Percentiles rank a stretch among this genome's conserved stretches.
Conservation (phyloP, 805 yeast species). For the Candida sanyiensis region DNA sequence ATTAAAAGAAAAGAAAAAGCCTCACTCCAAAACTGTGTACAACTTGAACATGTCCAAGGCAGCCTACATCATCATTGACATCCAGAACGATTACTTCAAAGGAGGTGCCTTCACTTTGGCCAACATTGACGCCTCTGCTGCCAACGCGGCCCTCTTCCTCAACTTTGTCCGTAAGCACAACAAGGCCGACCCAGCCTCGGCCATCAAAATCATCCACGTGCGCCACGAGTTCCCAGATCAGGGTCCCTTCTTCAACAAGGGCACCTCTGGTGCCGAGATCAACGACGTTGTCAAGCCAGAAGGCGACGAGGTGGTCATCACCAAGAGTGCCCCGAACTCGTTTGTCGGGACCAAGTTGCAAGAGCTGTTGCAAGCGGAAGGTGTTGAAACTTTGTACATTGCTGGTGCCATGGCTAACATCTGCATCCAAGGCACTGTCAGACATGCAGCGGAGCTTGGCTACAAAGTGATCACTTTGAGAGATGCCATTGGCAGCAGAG, state of each 20-base stretch:
- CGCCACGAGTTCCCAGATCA: conserved; percentile 9
- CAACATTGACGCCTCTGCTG: conserved; percentile 12
- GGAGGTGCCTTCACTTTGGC: conserved; percentile 13
- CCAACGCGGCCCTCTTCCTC: conserved; percentile 12
- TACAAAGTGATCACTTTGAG: conserved; percentile 13
- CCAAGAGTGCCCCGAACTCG: conserved; percentile 15
- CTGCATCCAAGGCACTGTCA: conserved; percentile 19
- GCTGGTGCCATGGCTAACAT: conserved; percentile 21
- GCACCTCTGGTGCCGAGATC: conserved; percentile 13
- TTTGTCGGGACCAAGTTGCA: conserved; percentile 14
- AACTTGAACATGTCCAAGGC: conserved; percentile 8
- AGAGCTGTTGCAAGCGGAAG: conserved; percentile 7
- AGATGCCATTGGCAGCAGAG: conserved; percentile 19
- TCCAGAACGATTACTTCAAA: conserved; percentile 21
- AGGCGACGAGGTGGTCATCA: conserved; percentile 10
- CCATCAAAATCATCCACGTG: conserved; percentile 13
- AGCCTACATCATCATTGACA: conserved; percentile 15
- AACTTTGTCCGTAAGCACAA: conserved; percentile 11
- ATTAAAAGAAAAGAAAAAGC: too few relatives aligned
- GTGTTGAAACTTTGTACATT: conserved; percentile 10
- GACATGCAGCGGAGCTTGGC: conserved; percentile 18
- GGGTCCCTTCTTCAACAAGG: conserved; percentile 12
- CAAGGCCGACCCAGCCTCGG: background rate
- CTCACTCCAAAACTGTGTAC: too few relatives aligned
- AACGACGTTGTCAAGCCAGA: conserved; percentile 10